phyloP scores from a whole-genome alignment of 2,329 filamentous ascomycete genomes.

The Penicillium sp. region DNA sequence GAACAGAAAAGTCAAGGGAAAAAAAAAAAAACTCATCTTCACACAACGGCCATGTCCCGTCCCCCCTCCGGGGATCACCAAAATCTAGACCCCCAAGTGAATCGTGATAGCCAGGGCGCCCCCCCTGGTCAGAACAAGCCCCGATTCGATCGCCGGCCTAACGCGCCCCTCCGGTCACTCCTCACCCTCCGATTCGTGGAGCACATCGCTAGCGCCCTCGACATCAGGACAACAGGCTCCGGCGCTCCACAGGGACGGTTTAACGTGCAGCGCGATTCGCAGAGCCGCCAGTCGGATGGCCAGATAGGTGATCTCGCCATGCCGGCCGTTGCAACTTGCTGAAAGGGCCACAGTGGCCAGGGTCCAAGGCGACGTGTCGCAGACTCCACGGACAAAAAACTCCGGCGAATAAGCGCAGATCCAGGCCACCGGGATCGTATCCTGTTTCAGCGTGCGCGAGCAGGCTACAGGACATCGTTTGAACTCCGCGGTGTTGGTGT shows the following conservation, averaged over 20 bases:
- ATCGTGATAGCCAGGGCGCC: slow-evolving; percentile 15
- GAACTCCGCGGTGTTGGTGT: neutral
- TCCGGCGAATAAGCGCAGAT: slow-evolving; percentile 6
- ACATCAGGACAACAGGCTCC: neutral
- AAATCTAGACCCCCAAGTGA: slow-evolving; percentile 18
- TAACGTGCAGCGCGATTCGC: neutral
- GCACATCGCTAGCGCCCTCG: neutral
- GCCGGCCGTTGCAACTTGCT: too few relatives aligned
- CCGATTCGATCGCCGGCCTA: neutral
- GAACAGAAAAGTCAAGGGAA: neutral
- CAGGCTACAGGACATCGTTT: neutral
- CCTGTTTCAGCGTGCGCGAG: slow-evolving; percentile 2
- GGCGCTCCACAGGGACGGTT: neutral
- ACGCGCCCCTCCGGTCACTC: neutral
- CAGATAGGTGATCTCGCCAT: too few relatives aligned
- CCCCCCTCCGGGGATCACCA: neutral
- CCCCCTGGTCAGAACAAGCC: neutral
- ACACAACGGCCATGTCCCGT: neutral
- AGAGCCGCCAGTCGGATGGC: neutral
- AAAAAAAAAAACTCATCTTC: neutral
- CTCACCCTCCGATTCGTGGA: slow-evolving; percentile 10
- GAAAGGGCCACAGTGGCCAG: too few relatives aligned
- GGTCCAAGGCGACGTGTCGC: slow-evolving; percentile 6
- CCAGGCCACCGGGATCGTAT: neutral
- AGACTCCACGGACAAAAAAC: neutral